Evolutionary conservation across 768 basidiomycete genomes (phyloP).

Genomic region (Suillus subluteus): DNA sequence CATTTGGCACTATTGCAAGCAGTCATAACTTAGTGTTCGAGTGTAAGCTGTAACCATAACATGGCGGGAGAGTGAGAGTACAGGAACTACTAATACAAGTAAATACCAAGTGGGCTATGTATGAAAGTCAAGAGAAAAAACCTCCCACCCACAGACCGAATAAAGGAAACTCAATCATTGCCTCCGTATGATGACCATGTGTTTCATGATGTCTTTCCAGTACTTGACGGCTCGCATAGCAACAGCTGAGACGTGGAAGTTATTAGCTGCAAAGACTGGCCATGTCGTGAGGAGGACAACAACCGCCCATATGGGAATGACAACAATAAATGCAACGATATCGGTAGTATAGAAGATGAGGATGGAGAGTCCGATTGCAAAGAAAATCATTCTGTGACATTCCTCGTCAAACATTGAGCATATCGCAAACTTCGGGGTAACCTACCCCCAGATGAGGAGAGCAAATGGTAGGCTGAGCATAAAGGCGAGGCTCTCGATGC

Average conservation of each 20-base stretch:
- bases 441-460: slow-evolving; percentile 37
- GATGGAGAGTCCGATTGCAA: slow-evolving; percentile 15
- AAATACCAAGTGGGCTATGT: no score
- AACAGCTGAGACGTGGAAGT: background rate
- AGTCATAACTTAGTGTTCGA: background rate
- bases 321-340: slow-evolving; percentile 4
- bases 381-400: slow-evolving; percentile 16
- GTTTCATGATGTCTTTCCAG: background rate
- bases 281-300: slow-evolving; percentile 1
- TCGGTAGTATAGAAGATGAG: slow-evolving; percentile 9
- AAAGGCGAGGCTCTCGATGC: slow-evolving; percentile 34
- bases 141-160: background rate
- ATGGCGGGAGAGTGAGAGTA: background rate
- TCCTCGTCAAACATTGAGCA: background rate
- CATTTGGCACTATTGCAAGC: background rate
- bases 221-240: background rate
- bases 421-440: background rate
- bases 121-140: background rate
- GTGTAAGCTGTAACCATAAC: background rate
- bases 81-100: background rate
- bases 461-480: slow-evolving; percentile 38
- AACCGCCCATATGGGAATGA: slow-evolving; percentile 13
- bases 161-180: background rate
- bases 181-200: background rate
- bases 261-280: slow-evolving; percentile 6